Evolutionary conservation across 495 filamentous ascomycete species (phyloP).

Genomic region (Copromyces sp.): DNA sequence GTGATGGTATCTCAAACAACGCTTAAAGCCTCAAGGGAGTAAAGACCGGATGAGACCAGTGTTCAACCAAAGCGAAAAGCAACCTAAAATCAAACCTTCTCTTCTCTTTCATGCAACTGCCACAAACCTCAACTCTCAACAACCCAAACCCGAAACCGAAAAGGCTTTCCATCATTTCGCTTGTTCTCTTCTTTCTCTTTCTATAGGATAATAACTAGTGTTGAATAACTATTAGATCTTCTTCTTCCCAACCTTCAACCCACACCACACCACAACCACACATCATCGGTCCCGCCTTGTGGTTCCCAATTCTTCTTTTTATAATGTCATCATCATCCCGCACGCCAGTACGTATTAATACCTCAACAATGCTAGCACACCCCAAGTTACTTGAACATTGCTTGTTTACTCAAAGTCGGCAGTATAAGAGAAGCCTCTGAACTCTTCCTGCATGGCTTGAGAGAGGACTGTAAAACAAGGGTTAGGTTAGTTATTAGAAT

Average conservation of each 20-base stretch:
- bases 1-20: background rate
- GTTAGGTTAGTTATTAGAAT: slow-evolving; percentile 6
- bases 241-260: background rate
- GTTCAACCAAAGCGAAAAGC: background rate
- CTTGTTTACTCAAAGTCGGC: slow-evolving; percentile 38
- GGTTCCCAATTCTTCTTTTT: background rate
- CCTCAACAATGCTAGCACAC: background rate
- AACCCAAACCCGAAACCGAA: background rate
- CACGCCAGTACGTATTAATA: background rate
- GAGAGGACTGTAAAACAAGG: slow-evolving; percentile 61
- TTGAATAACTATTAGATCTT: background rate
- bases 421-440: slow-evolving; percentile 94
- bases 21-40: background rate
- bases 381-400: background rate
- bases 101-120: background rate
- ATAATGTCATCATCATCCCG: background rate
- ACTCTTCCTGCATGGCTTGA: slow-evolving; percentile 99
- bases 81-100: background rate
- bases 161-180: background rate
- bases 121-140: background rate
- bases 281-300: background rate
- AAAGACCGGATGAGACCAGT: background rate
- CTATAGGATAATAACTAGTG: background rate
- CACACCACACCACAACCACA: background rate
- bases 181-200: background rate